Evolutionary conservation across 257 asterid genomes (phyloP), one percentile per base, ranked within the genome.

Genomic region (Agastache rugosa): DNA sequence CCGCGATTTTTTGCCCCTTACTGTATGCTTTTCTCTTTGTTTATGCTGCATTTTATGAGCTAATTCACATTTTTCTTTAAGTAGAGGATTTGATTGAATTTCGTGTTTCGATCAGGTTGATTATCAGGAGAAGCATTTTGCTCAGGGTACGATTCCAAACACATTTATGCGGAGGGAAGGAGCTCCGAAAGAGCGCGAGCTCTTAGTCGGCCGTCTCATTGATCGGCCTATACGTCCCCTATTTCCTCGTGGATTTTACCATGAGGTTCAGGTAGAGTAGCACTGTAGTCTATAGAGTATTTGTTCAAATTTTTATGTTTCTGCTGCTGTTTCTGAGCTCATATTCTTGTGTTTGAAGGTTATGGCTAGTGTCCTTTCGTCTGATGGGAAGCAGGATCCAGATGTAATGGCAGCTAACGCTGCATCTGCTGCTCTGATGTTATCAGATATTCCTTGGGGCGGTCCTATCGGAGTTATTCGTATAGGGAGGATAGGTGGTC

Each of bases 381-480:
- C 98, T 37, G 97, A 94, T 69, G 98, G 99, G 81, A 85, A 86
- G 75, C 96, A 92, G 70, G 99, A 94, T 78, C 98, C 99, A n/a
- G 98, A 92, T 84, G 88, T 94, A 66, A 75, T 94, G 96, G 97
- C 99, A 48, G 99, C 96, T 77, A 94, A 94, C 77, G 98, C 98
- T 20, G 81, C 99, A 63, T 94, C 98, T 62, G 96, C 98, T 78
- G 98, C 99, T 77, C 89, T 94, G 68, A 90, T 92, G 98, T 71
- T 94, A 80, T 90, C 98, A 14, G 99, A 94, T 85, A 87, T 94
- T 67, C 99, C 98, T 71, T 94, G 99, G 99, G 93, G 86, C 70
- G 99, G 99, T 67, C 99, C 97, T n/a, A 87, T 94, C 65, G 99
- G 99, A 73, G 90, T 94, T 39, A 87, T 94, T 79, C 96, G 99